Base-by-base conservation (phyloP, 306 rosid species). In the Castanopsis chinensis region DNA sequence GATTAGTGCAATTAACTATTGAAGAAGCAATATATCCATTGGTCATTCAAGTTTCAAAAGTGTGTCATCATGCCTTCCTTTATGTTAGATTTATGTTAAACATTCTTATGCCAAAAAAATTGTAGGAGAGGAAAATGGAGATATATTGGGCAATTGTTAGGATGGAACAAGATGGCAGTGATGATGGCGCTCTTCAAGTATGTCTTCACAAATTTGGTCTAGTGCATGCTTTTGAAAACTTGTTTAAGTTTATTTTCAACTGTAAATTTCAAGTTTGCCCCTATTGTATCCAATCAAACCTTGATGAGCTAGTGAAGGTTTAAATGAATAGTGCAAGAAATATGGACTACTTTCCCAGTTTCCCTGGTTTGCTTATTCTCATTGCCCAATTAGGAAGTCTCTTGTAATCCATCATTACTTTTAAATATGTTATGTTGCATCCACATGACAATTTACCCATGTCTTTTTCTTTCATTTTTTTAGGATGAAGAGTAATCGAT, bases 51-150 rank as follows among this genome's bases (percentile, higher is more conserved):
- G 55, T 80, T 52, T 64, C 43, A 71, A 57, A 73, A 21, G 28
- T 68, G 51, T 69, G 71, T 54, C 56, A 8, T 74, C 75, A 58
- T 21, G 57, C 75, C 71, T 30, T 25, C 55, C 23, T 76, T 25
- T 60, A 69, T 80, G 25, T 55, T 51, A 58, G 63, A 70, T 82
- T 73, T 19, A 53, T 73, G 37, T 79, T 71, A 32, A 71, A 75
- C 73, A 69, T 54, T 83, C 79, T 72, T 76, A 20, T 60, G 41
- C 58, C 30, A 79, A 43, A 33, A n/a, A 28, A 75, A 5, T 56
- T 78, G 75, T 51, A 92, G 97, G 97, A 89, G 92, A 96, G 85
- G 87, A 96, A 96, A 89, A 82, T 93, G 94, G 99, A 96, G 79
- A 80, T 93, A 79, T 91, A 96, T 81, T 85, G 86, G 76, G 91